Evolutionary conservation across 2,329 filamentous ascomycete species (phyloP), one percentile per base, ranked within the genome.

Genomic region (Pseudocercospora pini-densiflorae): DNA sequence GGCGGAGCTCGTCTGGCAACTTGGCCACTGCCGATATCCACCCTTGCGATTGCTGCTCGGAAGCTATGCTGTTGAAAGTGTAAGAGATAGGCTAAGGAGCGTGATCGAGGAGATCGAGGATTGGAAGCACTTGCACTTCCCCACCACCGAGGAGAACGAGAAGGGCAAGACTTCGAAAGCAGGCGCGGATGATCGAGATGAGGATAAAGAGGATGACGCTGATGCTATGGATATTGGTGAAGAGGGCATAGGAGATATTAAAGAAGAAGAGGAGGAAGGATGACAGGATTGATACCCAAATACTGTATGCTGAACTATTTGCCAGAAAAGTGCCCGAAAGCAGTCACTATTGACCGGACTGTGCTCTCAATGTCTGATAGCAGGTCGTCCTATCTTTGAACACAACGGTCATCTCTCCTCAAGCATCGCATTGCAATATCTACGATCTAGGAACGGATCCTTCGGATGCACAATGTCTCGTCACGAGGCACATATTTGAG

Each of bases 11-110:
- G 90, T 97, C 6, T 98, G 95, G 95, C 83, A 97, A 82, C 81
- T 98, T 51, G 95, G 90, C 0, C 95, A 98, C 82, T 98, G 94
- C 81, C 90, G 89, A n/a, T 97, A 93, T 77, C 95, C 95, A 59
- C 95, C 95, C 0, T 78, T 98, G 70, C 83, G 95, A 36, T 80
- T 99, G 65, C 82, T 97, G n/a, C 80, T 98, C 24, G 95, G 95
- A 0, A 96, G 90, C 70, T 98, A 97, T 81, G 94, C 95, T 1
- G 94, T 98, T 43, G 94, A 99, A 79, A 97, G 94, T 78, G 96
- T 98, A 59, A 85, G 95, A 16, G 95, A 99, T 80, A 86, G 94
- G 21, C 80, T 98, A 75, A 87, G 93, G 71, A 94, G 91, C 68
- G 92, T 98, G 47, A 97, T 94, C 12, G 95, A 98, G 79, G 95